Evolutionary conservation across 2,329 filamentous ascomycete genomes (phyloP).

Genomic region (Diplodia intermedia): DNA sequence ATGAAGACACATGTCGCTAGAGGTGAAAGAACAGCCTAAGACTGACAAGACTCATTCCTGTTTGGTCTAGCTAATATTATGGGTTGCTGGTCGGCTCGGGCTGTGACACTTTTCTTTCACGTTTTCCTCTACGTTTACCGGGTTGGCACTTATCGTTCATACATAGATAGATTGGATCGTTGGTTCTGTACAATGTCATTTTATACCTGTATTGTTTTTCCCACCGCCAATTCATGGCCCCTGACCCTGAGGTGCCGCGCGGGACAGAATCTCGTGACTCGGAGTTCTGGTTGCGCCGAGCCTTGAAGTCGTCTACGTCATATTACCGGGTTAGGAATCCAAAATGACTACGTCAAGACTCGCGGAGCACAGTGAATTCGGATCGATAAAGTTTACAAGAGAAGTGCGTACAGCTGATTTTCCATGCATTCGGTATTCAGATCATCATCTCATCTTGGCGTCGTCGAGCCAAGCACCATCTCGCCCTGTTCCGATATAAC

Average conservation of each 20-base stretch:
- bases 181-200: conserved; percentile 25
- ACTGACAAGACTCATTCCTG: conserved; percentile 7
- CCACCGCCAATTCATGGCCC: no score
- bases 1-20: conserved; percentile 19
- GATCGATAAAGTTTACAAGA: not conserved
- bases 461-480: not conserved
- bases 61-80: conserved; percentile 7
- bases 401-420: not conserved
- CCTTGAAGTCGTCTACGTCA: conserved; percentile 19
- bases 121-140: conserved; percentile 19
- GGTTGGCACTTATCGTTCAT: conserved; percentile 17
- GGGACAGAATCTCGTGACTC: conserved; percentile 3
- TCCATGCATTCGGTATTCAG: not conserved
- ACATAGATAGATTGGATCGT: conserved; percentile 28
- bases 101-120: conserved; percentile 25
- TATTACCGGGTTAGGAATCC: not conserved
- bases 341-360: conserved; percentile 20
- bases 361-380: not conserved
- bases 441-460: not conserved
- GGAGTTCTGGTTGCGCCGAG: conserved; percentile 13
- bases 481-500: not conserved
- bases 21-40: conserved; percentile 28
- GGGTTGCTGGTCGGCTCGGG: conserved; percentile 28
- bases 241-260: no score
- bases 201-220: not conserved